A percentile compares a stretch with the other conserved stretches of the same genome.
phyloP scores from a whole-genome alignment of 1,284 basidiomycete species.

The Moesziomyces parantarcticus region DNA sequence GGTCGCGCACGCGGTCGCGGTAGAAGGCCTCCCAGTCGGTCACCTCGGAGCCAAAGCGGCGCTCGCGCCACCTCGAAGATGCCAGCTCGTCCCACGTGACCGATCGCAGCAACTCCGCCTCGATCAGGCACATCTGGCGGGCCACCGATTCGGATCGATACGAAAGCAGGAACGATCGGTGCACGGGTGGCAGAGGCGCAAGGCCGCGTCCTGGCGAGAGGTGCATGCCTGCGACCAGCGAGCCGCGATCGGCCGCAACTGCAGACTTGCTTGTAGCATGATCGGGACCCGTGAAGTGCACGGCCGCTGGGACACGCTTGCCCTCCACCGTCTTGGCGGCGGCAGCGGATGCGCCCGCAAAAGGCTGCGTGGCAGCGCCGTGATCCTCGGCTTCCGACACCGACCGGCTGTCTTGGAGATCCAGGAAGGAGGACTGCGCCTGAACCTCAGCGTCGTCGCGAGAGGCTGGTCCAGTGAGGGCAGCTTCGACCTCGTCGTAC shows the following conservation, averaged over 20 bases:
- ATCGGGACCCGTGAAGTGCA: not conserved
- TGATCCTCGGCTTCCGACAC: conserved; percentile 17
- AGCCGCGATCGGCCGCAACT: not conserved
- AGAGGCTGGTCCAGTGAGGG: not conserved
- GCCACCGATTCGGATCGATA: conserved; percentile 74
- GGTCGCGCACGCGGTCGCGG: conserved; percentile 78
- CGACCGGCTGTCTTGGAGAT: conserved; percentile 26
- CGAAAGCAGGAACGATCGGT: conserved; percentile 58
- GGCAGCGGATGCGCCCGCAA: conserved; percentile 3
- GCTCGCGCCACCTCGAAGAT: conserved; percentile 69
- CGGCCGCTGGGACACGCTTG: not conserved
- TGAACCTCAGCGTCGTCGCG: conserved; percentile 4
- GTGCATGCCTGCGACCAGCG: not conserved
- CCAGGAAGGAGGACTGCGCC: conserved; percentile 27
- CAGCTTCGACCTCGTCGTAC: conserved; percentile 3
- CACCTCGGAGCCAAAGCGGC: conserved; percentile 72
- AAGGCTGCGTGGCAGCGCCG: not conserved
- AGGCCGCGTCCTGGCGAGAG: conserved; percentile 12
- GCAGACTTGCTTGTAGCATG: not conserved
- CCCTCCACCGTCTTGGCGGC: conserved; percentile 5
- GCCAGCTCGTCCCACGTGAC: conserved; percentile 86
- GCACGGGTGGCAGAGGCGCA: conserved; percentile 38
- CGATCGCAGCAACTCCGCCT: conserved; percentile 83
- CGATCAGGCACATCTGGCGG: conserved; percentile 85
- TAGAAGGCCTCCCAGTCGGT: conserved; percentile 85